phyloP scores from a whole-genome alignment of 805 yeast genomes.

The Starmerella apicola region DNA sequence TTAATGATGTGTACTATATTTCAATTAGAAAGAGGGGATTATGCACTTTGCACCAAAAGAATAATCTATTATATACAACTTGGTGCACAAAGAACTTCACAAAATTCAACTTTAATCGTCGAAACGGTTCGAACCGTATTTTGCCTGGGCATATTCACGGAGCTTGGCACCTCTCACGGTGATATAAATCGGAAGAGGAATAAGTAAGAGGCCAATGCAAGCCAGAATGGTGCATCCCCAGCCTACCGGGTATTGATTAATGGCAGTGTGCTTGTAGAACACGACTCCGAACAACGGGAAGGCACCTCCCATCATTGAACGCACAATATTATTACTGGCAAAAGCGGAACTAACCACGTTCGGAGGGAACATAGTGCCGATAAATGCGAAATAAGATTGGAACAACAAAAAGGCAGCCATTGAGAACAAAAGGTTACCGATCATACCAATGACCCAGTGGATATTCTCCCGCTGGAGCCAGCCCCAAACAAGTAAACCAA shows the following conservation, averaged over 20 bases:
- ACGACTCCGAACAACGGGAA: conserved; percentile 53
- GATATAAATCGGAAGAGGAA: conserved; percentile 34
- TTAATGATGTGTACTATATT: no score
- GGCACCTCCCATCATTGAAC: conserved; percentile 22
- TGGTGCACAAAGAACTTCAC: no score
- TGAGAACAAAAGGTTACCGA: conserved; percentile 32
- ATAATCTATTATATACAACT: no score
- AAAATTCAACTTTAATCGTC: no score
- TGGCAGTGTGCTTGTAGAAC: conserved; percentile 36
- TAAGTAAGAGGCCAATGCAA: conserved; percentile 33
- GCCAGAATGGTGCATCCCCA: conserved; percentile 45
- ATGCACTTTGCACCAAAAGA: no score
- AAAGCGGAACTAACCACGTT: conserved; percentile 42
- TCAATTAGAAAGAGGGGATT: no score
- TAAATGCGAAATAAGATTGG: conserved; percentile 41
- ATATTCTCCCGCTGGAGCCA: conserved; percentile 34
- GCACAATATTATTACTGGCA: conserved; percentile 41
- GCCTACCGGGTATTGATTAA: conserved; percentile 40
- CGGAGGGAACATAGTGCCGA: conserved; percentile 38
- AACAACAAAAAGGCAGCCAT: conserved; percentile 35
- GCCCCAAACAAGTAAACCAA: conserved; percentile 46
- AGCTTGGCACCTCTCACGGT: conserved; percentile 9
- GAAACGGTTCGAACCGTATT: conserved; percentile 11
- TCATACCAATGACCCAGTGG: conserved; percentile 37
- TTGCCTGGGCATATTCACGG: conserved; percentile 10